Evolutionary conservation across 2,329 filamentous ascomycete genomes (phyloP).

Genomic region (Arachnopeziza araneosa): DNA sequence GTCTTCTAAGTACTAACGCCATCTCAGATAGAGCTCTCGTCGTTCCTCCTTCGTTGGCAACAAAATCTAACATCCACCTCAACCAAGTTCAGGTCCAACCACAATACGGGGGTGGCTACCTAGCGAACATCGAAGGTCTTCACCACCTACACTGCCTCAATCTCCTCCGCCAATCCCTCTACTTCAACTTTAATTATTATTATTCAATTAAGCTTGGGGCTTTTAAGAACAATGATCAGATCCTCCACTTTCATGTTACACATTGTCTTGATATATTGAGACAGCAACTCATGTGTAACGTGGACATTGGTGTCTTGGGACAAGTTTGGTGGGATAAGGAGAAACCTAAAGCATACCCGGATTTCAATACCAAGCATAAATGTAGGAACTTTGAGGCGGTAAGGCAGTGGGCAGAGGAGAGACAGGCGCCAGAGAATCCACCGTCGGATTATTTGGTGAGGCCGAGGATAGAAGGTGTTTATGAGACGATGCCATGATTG

Average conservation of each 20-base stretch:
- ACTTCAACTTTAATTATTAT: slow-evolving; percentile 48
- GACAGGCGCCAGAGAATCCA: slow-evolving; percentile 33
- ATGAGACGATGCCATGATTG: slow-evolving; percentile 10
- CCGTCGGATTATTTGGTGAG: slow-evolving; percentile 17
- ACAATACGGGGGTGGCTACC: slow-evolving; percentile 45
- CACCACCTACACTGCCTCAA: slow-evolving; percentile 48
- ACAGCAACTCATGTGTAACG: slow-evolving; percentile 49
- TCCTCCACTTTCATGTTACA: slow-evolving; percentile 43
- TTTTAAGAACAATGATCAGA: slow-evolving; percentile 42
- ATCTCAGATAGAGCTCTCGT: slow-evolving; percentile 34
- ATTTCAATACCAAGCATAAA: slow-evolving; percentile 47
- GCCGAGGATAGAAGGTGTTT: slow-evolving; percentile 14
- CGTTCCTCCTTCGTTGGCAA: slow-evolving; percentile 37
- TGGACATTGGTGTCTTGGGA: slow-evolving; percentile 45
- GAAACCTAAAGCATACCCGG: slow-evolving; percentile 36
- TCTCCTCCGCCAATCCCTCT: slow-evolving; percentile 43
- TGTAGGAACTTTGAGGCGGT: slow-evolving; percentile 47
- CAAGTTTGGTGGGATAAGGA: slow-evolving; percentile 46
- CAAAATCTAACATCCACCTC: slow-evolving; percentile 36
- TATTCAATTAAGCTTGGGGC: slow-evolving; percentile 35
- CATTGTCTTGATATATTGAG: slow-evolving; percentile 49
- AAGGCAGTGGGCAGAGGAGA: slow-evolving; percentile 41
- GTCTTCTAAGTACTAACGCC: neutral
- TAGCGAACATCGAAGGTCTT: slow-evolving; percentile 40
- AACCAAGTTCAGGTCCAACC: slow-evolving; percentile 44